These are phyloP conservation scores for Mycena chlorophos DNA, from an alignment of 768 basidiomycete genomes.

Conservation along the genomic window DNA sequence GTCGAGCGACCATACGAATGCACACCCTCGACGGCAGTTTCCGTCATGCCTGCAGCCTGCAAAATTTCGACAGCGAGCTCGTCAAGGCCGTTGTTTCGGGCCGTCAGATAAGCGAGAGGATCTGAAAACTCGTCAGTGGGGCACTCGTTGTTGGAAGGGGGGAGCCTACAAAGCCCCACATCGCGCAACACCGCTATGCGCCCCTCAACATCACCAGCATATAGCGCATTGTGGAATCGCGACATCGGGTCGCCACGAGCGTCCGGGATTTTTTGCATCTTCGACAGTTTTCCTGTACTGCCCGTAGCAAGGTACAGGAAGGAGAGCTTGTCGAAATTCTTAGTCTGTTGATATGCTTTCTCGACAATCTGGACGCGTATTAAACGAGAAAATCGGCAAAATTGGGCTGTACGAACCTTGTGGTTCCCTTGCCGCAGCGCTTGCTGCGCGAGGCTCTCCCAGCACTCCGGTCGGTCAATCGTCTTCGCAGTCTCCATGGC, in stretches of 20 bases:
- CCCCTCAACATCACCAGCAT: constrained; percentile 84
- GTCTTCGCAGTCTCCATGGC: constrained; percentile 89
- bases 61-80: constrained; percentile 89
- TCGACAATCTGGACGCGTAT: constrained; percentile 75
- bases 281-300: constrained; percentile 87
- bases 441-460: constrained; percentile 92
- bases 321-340: constrained; percentile 96
- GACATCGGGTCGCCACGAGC: constrained; percentile 97
- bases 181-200: constrained; percentile 87
- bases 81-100: constrained; percentile 90
- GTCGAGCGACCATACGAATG: constrained; percentile 69
- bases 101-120: constrained; percentile 94
- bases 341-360: constrained; percentile 96
- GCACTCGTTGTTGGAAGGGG: not conserved
- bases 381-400: not conserved
- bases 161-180: constrained; percentile 82
- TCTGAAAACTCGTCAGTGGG: constrained; percentile 47
- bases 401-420: constrained; percentile 52
- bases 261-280: constrained; percentile 98
- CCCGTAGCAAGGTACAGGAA: constrained; percentile 96
- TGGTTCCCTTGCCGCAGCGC: constrained; percentile 98
- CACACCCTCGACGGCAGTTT: constrained; percentile 83
- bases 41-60: constrained; percentile 83
- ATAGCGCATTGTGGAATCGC: constrained; percentile 95
- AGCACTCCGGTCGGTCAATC: constrained; percentile 88